Base-by-base conservation (phyloP, 2,329 filamentous ascomycete species). In the Madurella mycetomatis region DNA sequence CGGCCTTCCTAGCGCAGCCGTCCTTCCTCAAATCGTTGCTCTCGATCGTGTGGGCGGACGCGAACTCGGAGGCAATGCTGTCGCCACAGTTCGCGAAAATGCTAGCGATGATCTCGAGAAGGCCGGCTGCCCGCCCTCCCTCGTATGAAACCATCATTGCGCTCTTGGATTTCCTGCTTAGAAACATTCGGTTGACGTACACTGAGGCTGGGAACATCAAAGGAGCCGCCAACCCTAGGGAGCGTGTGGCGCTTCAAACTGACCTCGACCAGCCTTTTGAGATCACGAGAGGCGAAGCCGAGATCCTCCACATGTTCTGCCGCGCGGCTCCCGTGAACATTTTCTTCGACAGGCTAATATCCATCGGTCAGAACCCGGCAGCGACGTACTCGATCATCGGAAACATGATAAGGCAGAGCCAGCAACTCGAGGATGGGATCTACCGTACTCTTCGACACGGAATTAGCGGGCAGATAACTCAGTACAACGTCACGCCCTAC, bases 271-370 rank as follows among this genome's bases (percentile, higher is more conserved):
- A 58, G 5, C 60, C 68, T 3, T 73, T 80, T 43, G 72, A 72
- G 1, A 76, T 80, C 65, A 77, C 75, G 2, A 61, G 65, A 0
- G 57, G 64, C 0, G 82, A 85, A 63, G 69, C 77, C 12, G 68
- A 73, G 30, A 60, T 77, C 2, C 59, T 84, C 2, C 70, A 76
- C 53, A 67, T 67, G 37, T 71, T 76, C 37, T 77, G 74, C 72
- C 64, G 66, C 58, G 61, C 62, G 49, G 59, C n/a, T 30, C 54
- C 25, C 53, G 63, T 42, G 50, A 82, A 79, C 58, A 71, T 83
- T n/a, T 82, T 87, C 49, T 66, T 86, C 19, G 82, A 84, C 64
- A 89, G 87, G 65, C 73, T 91, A 25, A 73, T 91, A 30, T 73
- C 74, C 17, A 75, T 87, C 47, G 78, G 85, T 58, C 80, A 85